Base-by-base conservation (phyloP, 176 grass and related monocot genomes). In the Triticum monococcum region DNA sequence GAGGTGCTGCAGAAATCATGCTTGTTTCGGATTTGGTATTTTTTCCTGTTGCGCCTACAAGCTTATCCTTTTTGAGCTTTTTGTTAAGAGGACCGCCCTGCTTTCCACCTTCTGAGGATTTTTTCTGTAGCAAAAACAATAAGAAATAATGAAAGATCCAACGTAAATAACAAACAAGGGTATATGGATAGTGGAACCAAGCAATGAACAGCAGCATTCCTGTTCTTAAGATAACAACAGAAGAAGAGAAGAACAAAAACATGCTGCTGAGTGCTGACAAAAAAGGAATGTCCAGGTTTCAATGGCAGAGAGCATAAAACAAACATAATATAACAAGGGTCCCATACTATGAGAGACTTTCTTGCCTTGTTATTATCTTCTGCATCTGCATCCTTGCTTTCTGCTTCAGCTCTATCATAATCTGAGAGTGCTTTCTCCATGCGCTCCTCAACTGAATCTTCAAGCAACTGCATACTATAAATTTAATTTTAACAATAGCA, bases 21-120 rank as follows among this genome's bases (percentile, higher is more conserved):
- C 88, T 94, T 87, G 88, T 89, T 84, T 96, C 96, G 0, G 91
- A 89, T 89, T 81, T 89, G 71, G 82, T 68, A 31, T 85, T 91
- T 89, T 96, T 98, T 41, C 96, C 93, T 54, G 86, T 89, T 43
- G 88, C 84, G 46, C 90, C 90, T 45, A 83, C 86, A 87, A 94
- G 76, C 78, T 96, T 98, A 79, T 98, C 96, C 75, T 96, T 98
- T 91, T 98, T 98, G 60, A 83, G 30, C 87, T 96, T 98, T 83
- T 96, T 98, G 65, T 95, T 98, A 75, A 86, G 48, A 86, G 93
- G 74, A 65, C 81, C 82, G 20, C 91, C 75, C 24, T 94, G 93
- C 72, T 98, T 98, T 86, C 89, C 93, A 90, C 93, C 89, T 83
- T 91, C 91, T 37, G 84, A 54, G 28, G 87, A 79, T 78, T 72